Percentiles rank a stretch among this genome's conserved stretches.
These are phyloP conservation scores for Roridomyces roridus DNA, from an alignment of 768 basidiomycete species.

Conservation along the genomic window DNA sequence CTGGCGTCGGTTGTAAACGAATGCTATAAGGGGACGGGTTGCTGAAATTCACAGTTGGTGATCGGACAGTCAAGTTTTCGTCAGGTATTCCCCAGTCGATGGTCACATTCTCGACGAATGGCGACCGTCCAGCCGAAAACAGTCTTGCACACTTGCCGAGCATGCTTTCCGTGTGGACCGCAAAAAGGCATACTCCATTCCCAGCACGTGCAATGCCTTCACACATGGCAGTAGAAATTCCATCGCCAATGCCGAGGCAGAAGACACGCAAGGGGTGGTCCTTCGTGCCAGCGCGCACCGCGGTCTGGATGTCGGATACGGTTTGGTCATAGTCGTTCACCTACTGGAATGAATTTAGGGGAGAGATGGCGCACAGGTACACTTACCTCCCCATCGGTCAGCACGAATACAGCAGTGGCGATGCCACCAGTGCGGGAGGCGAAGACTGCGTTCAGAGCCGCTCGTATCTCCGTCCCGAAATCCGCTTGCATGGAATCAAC, in stretches of 20 bases:
- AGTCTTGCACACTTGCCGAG: slow-evolving; percentile 54
- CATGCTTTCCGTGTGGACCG: slow-evolving; percentile 52
- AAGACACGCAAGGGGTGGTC: slow-evolving; percentile 55
- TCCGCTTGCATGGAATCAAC: slow-evolving; percentile 48
- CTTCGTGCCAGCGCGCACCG: slow-evolving; percentile 31
- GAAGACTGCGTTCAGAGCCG: slow-evolving; percentile 49
- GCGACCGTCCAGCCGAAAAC: slow-evolving; percentile 56
- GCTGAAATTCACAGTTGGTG: slow-evolving; percentile 24
- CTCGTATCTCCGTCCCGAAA: slow-evolving; percentile 54
- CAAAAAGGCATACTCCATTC: slow-evolving; percentile 55
- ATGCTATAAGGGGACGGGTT: slow-evolving; percentile 26
- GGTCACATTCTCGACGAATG: slow-evolving; percentile 48
- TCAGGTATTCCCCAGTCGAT: slow-evolving; percentile 57
- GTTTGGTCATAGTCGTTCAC: slow-evolving; percentile 28
- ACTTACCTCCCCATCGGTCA: slow-evolving; percentile 63
- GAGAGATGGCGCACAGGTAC: not conserved
- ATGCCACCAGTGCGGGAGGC: slow-evolving; percentile 29
- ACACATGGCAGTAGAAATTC: slow-evolving; percentile 56
- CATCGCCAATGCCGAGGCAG: slow-evolving; percentile 61
- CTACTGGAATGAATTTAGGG: slow-evolving; percentile 14
- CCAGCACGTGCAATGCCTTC: slow-evolving; percentile 61
- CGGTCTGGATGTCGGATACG: slow-evolving; percentile 31
- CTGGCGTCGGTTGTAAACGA: slow-evolving; percentile 32
- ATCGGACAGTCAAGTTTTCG: slow-evolving; percentile 24
- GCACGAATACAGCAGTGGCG: slow-evolving; percentile 54